Base-by-base conservation (phyloP, 768 basidiomycete genomes). In the Russula sp. region DNA sequence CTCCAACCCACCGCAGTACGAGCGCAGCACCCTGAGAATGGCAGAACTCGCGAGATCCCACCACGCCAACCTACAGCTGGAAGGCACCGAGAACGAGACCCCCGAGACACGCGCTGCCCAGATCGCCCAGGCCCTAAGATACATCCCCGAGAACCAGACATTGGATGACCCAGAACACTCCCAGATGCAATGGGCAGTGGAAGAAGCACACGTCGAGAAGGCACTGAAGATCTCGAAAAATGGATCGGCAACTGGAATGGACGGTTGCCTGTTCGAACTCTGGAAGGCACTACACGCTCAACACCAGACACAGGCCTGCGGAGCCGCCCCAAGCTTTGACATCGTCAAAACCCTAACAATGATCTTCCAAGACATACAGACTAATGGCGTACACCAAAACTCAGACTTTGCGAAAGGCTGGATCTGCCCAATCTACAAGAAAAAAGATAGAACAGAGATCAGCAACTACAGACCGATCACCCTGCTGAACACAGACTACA, bases 381-480 rank as follows among this genome's bases (percentile, higher is more conserved):
- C 3, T 0, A 29, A 54, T 1, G 51, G 61, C 0, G 25, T 32
- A 0, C 4, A 6, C 20, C 0, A 3, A 18, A 1, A 32, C 61
- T 76, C 52, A 25, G 70, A 0, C 48, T 69, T 8, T n/a, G n/a
- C n/a, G n/a, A n/a, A n/a, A n/a, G n/a, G n/a, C n/a, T n/a, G n/a
- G n/a, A n/a, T n/a, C n/a, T 70, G 75, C 69, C 76, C 73, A 0
- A 34, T 80, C 0, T 79, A 75, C 58, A 80, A 80, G 39, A 79
- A 79, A 46, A 73, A 68, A 6, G 66, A 68, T 38, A 11, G 6
- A 1, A 18, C 29, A 0, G 14, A 48, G 7, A 48, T 49, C 16
- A 35, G 48, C 32, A 49, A 49, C 18, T 49, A 49, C 7, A 6
- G 48, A 6, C 68, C 68, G 1, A 69, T 69, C 3, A 69, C 68